These are phyloP conservation scores for Coelastrella sp. DNA, from an alignment of 139 green algal species.

Conservation along the genomic window DNA sequence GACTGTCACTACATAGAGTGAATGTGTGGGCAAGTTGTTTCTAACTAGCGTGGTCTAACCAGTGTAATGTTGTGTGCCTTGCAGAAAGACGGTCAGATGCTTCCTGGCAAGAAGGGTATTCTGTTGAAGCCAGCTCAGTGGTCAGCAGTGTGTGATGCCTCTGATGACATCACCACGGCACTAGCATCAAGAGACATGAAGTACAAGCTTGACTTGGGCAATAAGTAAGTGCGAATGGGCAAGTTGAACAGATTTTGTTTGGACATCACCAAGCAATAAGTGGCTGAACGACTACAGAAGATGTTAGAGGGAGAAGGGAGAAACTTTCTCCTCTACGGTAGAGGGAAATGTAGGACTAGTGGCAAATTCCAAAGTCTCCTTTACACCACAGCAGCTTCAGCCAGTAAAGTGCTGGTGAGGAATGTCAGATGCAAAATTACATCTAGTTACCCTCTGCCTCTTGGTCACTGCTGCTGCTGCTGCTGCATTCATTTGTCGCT, in stretches of 20 bases:
- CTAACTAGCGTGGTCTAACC: too few relatives aligned
- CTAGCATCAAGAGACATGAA: background rate
- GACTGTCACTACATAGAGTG: too few relatives aligned
- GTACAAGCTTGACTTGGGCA: slow-evolving; percentile 50
- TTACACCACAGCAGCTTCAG: too few relatives aligned
- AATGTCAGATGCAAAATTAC: background rate
- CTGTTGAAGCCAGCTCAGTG: slow-evolving; percentile 64
- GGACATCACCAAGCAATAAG: background rate
- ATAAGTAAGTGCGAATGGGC: slow-evolving; percentile 33
- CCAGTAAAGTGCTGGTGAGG: background rate
- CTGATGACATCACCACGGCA: slow-evolving; percentile 16
- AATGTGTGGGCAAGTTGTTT: too few relatives aligned
- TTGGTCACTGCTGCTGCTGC: background rate
- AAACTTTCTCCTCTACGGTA: background rate
- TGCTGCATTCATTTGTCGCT: background rate
- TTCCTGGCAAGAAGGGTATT: slow-evolving; percentile 70
- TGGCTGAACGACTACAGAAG: background rate
- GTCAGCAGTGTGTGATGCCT: background rate
- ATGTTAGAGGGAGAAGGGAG: background rate
- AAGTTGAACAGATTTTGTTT: background rate
- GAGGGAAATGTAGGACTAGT: too few relatives aligned
- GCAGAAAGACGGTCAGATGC: slow-evolving; percentile 59
- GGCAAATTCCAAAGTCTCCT: too few relatives aligned
- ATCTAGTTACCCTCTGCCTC: background rate
- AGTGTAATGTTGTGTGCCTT: background rate